phyloP scores from a whole-genome alignment of 78 protist genomes.

The Planoprotostelium fungivorum region DNA sequence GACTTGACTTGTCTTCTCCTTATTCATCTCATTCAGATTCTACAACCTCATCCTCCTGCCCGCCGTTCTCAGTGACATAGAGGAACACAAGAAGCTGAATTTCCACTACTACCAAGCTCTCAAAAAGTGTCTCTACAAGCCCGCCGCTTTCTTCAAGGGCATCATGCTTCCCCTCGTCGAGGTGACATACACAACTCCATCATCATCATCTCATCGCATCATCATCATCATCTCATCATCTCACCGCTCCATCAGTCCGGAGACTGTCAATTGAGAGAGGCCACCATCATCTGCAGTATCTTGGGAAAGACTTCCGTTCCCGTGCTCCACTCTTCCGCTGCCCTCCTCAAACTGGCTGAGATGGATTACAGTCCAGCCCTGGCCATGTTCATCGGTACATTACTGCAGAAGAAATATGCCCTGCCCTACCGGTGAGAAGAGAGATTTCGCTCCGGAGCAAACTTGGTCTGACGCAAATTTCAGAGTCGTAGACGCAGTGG shows the following conservation, averaged over 20 bases:
- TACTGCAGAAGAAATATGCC: conserved; percentile 89
- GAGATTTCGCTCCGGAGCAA: too few species aligned
- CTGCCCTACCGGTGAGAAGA: too few species aligned
- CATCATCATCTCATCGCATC: neutral
- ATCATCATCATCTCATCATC: neutral
- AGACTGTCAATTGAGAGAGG: neutral
- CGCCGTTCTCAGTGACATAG: conserved; percentile 75
- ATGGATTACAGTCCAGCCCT: conserved; percentile 43
- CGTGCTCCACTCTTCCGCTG: conserved; percentile 76
- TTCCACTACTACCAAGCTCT: conserved; percentile 85
- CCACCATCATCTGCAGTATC: conserved; percentile 60
- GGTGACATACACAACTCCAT: neutral
- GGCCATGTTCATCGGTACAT: conserved; percentile 62
- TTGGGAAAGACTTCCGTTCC: conserved; percentile 74
- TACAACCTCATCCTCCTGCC: conserved; percentile 91
- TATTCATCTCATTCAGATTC: conserved; percentile 34
- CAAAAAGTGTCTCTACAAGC: conserved; percentile 83
- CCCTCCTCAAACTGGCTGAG: conserved; percentile 63
- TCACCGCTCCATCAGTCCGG: too few species aligned
- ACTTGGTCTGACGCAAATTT: too few species aligned
- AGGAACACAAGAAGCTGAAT: conserved; percentile 75
- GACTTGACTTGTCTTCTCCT: too few species aligned
- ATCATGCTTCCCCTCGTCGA: conserved; percentile 89
- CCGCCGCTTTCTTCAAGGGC: conserved; percentile 95
- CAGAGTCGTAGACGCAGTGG: conserved; percentile 82